Base-by-base conservation (phyloP, 768 basidiomycete genomes). In the Lentinula aciculospora region DNA sequence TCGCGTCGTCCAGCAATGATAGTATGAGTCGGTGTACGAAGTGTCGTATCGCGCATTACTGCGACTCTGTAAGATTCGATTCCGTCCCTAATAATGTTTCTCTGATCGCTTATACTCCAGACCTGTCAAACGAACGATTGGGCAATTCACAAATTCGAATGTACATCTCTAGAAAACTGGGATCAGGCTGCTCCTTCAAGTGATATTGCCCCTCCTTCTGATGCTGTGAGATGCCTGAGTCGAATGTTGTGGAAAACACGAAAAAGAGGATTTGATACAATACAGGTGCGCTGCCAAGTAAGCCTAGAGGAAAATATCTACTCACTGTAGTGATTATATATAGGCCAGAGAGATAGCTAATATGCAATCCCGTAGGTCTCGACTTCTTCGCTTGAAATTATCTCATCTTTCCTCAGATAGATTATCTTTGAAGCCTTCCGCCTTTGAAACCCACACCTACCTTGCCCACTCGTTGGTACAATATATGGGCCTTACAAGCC, bases 211-310 rank as follows among this genome's bases (percentile, higher is more conserved):
- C 64, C 87, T 17, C 92, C 94, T 0, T 84, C 79, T 31, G 94
- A 96, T 58, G 89, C 88, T 1, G 77, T 96, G 9, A 73, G 95
- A 51, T 88, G 86, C 61, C 71, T 98, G 13, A 92, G 82, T 0
- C 81, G 93, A 40, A 76, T 95, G 17, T 64, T 93, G 28, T 91
- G 88, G 87, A 73, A 65, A 27, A 80, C 76, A 54, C 78, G 81
- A 67, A 82, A 81, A 59, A 72, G 79, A 36, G 84, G 87, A 2
- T 66, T 68, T 10, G 70, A 72, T 15, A 83, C 80, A 63, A 62
- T 63, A 46, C 88, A 85, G 86, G 89, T 89, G 63, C 8, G 81
- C 23, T 37, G 2, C 31, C 29, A 29, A 10, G 47, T n/a, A n/a
- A 15, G 8, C 10, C n/a, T 6, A 36, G n/a, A 10, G 21, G 12